Conservation (phyloP, 768 basidiomycete species). For the Pulveroboletus sp. region DNA sequence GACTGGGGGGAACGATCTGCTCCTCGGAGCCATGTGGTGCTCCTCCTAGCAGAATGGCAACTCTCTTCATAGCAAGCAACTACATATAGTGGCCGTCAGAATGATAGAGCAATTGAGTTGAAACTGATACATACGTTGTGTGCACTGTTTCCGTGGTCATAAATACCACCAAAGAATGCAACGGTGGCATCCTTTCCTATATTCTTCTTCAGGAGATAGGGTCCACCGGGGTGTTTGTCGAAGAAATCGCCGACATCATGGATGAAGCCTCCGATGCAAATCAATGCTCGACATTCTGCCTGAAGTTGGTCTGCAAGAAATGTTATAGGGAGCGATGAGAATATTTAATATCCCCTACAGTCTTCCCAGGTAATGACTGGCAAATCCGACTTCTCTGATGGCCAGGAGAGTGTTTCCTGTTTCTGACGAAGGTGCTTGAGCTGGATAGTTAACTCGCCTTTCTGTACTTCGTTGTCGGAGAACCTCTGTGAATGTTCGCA, state of each 20-base stretch:
- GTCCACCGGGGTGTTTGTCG: constrained; percentile 87
- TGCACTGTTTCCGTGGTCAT: constrained; percentile 78
- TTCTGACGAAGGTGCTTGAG: constrained; percentile 76
- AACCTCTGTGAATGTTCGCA: constrained; percentile 29
- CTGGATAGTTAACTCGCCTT: constrained; percentile 89
- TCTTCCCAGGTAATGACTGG: constrained; percentile 83
- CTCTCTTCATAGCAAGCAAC: constrained; percentile 12
- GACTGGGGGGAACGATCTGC: constrained; percentile 2
- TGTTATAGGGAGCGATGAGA: constrained; percentile 4
- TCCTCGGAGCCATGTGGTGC: constrained; percentile 8
- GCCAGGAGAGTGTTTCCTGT: constrained; percentile 74
- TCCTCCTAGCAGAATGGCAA: constrained; percentile 8
- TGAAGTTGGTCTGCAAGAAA: constrained; percentile 64
- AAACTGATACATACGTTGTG: constrained; percentile 56
- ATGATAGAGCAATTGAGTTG: background rate
- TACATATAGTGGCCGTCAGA: background rate
- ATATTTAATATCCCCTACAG: constrained; percentile 41
- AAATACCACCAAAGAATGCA: constrained; percentile 87
- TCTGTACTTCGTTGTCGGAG: constrained; percentile 63
- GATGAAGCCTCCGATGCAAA: constrained; percentile 85
- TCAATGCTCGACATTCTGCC: constrained; percentile 68
- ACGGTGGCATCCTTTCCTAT: constrained; percentile 88
- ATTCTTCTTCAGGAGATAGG: constrained; percentile 71
- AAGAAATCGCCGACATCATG: constrained; percentile 78
- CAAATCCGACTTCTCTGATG: constrained; percentile 65